phyloP scores from a whole-genome alignment of 352 stramenopile species.

The Heterotrichella gracilis region DNA sequence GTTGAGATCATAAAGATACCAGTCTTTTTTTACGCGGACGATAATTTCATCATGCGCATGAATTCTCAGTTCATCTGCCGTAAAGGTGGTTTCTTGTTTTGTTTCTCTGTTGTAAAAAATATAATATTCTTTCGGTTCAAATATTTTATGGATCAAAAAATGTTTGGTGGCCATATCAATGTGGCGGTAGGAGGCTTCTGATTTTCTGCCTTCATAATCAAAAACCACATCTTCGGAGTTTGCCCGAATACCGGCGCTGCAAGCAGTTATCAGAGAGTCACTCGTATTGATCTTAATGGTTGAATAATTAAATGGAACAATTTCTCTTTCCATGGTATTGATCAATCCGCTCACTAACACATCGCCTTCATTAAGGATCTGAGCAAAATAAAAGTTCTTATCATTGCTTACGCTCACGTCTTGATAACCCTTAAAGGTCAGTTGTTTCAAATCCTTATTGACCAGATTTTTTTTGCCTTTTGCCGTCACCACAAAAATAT shows the following conservation, averaged over 20 bases:
- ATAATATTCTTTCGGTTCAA: slow-evolving; percentile 3
- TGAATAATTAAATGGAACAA: neutral
- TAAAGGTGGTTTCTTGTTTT: neutral
- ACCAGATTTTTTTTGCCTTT: neutral
- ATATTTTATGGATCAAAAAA: slow-evolving; percentile 3
- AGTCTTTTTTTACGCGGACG: neutral
- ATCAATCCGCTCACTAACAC: neutral
- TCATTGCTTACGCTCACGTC: neutral
- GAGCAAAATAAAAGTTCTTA: neutral
- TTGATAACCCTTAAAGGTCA: neutral
- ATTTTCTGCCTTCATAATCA: neutral
- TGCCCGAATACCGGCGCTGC: neutral
- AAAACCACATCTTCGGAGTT: neutral
- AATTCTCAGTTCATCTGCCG: neutral
- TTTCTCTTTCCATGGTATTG: neutral
- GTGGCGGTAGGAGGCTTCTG: neutral
- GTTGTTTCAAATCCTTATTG: neutral
- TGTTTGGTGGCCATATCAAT: neutral
- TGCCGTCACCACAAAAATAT: neutral
- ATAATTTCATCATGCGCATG: neutral
- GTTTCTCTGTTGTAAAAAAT: neutral
- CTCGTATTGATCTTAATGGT: neutral
- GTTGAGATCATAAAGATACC: neutral
- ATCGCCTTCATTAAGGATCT: neutral
- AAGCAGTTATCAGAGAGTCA: neutral